Evolutionary conservation across 345 rosid species (phyloP).

Genomic region (Acer campestre): DNA sequence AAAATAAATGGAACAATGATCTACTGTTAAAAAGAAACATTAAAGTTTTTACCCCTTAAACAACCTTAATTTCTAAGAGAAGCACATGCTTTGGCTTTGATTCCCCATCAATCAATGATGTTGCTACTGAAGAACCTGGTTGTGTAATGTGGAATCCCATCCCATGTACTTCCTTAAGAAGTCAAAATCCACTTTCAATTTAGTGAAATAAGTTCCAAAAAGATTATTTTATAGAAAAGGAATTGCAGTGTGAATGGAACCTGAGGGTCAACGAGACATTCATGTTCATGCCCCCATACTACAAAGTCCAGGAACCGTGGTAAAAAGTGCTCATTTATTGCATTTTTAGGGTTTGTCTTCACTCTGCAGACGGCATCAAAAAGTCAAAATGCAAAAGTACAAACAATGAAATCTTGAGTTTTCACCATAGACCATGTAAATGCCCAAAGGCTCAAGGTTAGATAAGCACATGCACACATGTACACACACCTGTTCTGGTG

Average conservation of each 20-base stretch:
- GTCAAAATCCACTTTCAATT: constrained; percentile 39
- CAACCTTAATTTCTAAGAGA: constrained; percentile 95
- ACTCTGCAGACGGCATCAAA: constrained; percentile 54
- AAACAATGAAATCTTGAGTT: not conserved
- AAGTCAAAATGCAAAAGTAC: constrained; percentile 10
- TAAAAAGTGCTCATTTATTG: constrained; percentile 93
- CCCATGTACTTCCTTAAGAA: constrained; percentile 87
- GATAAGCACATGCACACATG: not conserved
- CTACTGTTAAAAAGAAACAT: constrained; percentile 14
- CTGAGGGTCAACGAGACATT: constrained; percentile 96
- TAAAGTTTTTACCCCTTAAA: constrained; percentile 22
- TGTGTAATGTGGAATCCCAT: constrained; percentile 99
- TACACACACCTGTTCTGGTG: constrained; percentile 85
- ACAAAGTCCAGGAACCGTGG: constrained; percentile 93
- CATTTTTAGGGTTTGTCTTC: constrained; percentile 95
- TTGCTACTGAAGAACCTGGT: constrained; percentile 99
- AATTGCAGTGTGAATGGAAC: constrained; percentile 33
- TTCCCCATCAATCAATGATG: constrained; percentile 97
- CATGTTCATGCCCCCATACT: constrained; percentile 99
- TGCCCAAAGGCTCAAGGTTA: constrained; percentile 1
- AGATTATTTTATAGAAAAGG: not conserved
- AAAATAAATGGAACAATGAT: constrained; percentile 18
- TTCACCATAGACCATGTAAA: not conserved
- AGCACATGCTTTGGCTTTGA: constrained; percentile 98
- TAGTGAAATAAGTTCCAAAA: constrained; percentile 22